Evolutionary conservation across 2,329 filamentous ascomycete species (phyloP), one percentile per base, ranked within the genome.

Genomic region (Tolypocladium guangdongense): DNA sequence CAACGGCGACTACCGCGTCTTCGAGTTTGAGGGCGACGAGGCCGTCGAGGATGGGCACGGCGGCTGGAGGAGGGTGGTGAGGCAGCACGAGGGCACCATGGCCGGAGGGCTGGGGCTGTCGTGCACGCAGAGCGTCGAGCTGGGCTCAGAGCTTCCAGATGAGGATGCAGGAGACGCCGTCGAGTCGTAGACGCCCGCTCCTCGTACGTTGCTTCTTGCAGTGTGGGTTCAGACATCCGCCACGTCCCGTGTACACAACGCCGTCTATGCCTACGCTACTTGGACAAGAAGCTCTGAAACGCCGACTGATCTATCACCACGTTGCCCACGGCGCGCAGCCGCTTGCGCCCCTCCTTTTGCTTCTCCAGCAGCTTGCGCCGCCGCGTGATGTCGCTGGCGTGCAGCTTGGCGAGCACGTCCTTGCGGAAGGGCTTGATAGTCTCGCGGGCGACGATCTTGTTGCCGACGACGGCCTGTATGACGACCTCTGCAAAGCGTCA

Each of bases 351-450:
- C 60, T 91, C 91, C 73, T 99, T 99, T 71, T 99, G 93, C 76
- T 92, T 96, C 73, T 97, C 92, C 12, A 99, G 71, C 59, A 99
- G 70, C 71, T 99, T 99, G 63, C 84, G 81, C 38, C 91, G 80
- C 55, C 93, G 76, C 4, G 83, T 83, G 18, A 95, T 81, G 71
- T 99, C 93, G 57, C 87, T 88, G 0, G 93, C 93, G 66, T 99
- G 95, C 53, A 99, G 74, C 71, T 97, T 97, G 8, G 87, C 86
- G 54, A 96, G 72, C 3, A 99, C 93, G 62, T 99, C 93, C 69
- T 99, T 99, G 48, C 93, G 79, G 70, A 95, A 99, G 0, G 93
- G 90, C 74, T 97, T 97, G 67, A 99, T 85, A 0, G 91, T 96
- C 67, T 97, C 93, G 64, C 93, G 78, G 0, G 93, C 93, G 4